Base-by-base conservation (phyloP, 139 green algal genomes). In the Pseudopediastrum boryanum region DNA sequence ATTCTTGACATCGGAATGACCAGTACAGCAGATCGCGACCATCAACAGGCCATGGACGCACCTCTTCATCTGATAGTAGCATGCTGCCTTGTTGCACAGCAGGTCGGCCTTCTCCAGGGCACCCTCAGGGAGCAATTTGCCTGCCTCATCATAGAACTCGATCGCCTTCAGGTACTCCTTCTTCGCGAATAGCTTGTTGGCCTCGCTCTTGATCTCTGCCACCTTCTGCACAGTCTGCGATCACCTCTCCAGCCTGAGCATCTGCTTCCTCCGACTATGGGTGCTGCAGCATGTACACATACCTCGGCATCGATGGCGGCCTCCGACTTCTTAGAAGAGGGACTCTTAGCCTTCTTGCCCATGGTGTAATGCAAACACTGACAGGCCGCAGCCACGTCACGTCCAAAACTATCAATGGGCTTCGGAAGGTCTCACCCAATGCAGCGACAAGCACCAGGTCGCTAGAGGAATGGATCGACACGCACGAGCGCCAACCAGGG, bases 71-170 rank as follows among this genome's bases (percentile, higher is more conserved):
- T 90, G 87, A 56, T 95, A 89, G 73, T 89, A 90, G 88, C 93
- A 97, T 19, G 90, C 92, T 4, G 92, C 92, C 78, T 93, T 94
- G 80, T 95, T 95, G 85, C 78, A 85, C 72, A 92, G 84, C 63
- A 97, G 81, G 48, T 95, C 84, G 0, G 88, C 85, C 31, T 78
- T 73, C 54, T 96, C 94, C 4, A 81, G 6, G n/a, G 77, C 68
- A 46, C 52, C 78, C 0, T 85, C 67, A 1, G 86, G 77, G 61
- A 92, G 67, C 59, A 89, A 41, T 65, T 89, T 90, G 38, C 93
- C 68, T 0, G 93, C 94, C 27, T 85, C 44, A 35, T 96, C 92
- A 64, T 95, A 98, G 29, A 63, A 59, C 27, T 89, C 84, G 48
- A 94, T 58, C 0, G 94, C 94, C 58, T 91, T 86, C 29, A 41